Conservation (phyloP, 306 rosid genomes). For the Vicia sativa region DNA sequence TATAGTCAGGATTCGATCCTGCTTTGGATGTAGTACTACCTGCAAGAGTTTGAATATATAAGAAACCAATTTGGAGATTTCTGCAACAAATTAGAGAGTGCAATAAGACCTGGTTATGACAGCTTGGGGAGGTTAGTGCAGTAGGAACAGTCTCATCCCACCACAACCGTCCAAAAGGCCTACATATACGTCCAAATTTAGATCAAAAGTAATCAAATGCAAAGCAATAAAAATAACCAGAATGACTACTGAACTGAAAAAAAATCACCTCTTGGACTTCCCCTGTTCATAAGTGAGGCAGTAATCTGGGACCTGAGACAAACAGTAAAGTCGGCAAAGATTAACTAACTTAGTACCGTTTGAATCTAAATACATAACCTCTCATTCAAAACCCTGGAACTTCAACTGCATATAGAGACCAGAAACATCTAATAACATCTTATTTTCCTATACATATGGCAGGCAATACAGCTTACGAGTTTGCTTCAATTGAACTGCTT, state of each 20-base stretch:
- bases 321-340: constrained; percentile 4
- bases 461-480: background rate
- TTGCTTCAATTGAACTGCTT: background rate
- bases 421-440: constrained; percentile 22
- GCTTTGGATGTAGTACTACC: constrained; percentile 83
- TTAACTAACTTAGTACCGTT: background rate
- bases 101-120: constrained; percentile 66
- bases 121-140: constrained; percentile 70
- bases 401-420: constrained; percentile 9
- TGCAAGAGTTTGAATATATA: constrained; percentile 42
- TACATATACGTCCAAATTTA: constrained; percentile 31
- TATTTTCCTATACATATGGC: background rate
- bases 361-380: constrained; percentile 20
- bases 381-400: constrained; percentile 10
- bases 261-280: constrained; percentile 71
- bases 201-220: constrained; percentile 19
- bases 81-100: constrained; percentile 34
- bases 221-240: constrained; percentile 22
- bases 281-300: constrained; percentile 71
- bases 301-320: constrained; percentile 76
- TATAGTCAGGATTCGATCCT: constrained; percentile 71
- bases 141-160: constrained; percentile 97
- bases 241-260: constrained; percentile 19
- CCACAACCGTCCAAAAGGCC: constrained; percentile 96
- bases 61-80: constrained; percentile 33